Base-by-base conservation (phyloP, 1,284 basidiomycete species). In the Ceratobasidium sp. region DNA sequence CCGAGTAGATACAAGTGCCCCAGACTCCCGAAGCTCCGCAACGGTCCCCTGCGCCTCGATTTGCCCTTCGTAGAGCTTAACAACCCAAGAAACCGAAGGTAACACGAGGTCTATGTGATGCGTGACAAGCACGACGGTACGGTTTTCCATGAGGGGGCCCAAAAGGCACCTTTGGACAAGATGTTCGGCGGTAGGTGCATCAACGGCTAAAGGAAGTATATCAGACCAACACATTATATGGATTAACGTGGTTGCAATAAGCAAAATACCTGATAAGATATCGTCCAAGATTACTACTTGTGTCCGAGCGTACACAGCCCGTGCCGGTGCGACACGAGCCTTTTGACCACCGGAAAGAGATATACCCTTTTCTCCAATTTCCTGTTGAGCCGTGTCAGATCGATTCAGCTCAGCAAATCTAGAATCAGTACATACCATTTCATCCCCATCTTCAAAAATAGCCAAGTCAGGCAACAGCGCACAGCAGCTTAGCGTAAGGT, bases 31-130 rank as follows among this genome's bases (percentile, higher is more conserved):
- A 55, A 78, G 59, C 14, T 60, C 38, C 33, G 44, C 70, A 20
- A 59, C 33, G 16, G 69, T 35, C 1, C 77, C 77, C 54, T 78
- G 77, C 7, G 59, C 57, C 12, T 60, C 59, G 27, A 78, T 65
- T n/a, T 12, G n/a, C 6, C 77, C 77, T 8, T 78, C 60, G 4
- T 23, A 30, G 33, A 78, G 69, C 30, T 70, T 50, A 23, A 78
- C 77, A 48, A 74, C 60, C 68, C 69, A 78, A 77, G 90, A 82
- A 0, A 92, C 88, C 0, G 89, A 90, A 0, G 92, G 92, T n/a
- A 93, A 87, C 20, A 93, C 91, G 2, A 94, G 87, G 75, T 93
- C 90, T 65, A 93, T 90, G 79, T 94, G 92, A 80, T 94, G 92
- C 0, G 93, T 94, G 20, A 93, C 91, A 10, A 93, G 86, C 55